Evolutionary conservation across 2,329 filamentous ascomycete species (phyloP), one percentile per base, ranked within the genome.

Genomic region (Colletotrichum paranaense): DNA sequence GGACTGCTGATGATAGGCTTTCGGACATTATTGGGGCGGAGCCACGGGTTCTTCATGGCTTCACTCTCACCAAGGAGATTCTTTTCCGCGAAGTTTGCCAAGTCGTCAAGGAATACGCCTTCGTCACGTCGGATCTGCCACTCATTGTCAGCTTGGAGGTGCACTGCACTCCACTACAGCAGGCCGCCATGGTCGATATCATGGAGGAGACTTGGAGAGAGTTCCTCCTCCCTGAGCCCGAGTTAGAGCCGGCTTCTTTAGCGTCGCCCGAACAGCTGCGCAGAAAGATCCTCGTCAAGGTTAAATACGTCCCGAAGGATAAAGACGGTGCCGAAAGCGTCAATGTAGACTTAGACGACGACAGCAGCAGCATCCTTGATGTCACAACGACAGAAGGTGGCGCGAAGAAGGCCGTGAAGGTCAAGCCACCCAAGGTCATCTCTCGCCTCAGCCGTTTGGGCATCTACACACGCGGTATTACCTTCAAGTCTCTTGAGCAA

Each of bases 101-200:
- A 68, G 91, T 94, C 0, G 95, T 98, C 76, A 88, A 90, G 35
- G 90, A 97, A 67, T 90, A 92, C 78, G 95, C 93, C 1, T 98
- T 98, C 78, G 84, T 89, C 3, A 89, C 87, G 4, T 92, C 90
- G 26, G 92, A 96, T 74, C 85, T 97, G 22, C 97, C 97, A 0
- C 86, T 99, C 19, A 96, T 98, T 73, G 93, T 98, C 77, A 97
- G 95, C 79, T 88, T 99, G 35, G 97, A 99, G 82, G 94, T 98
- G 0, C 97, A 98, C 84, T 95, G 95, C 76, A 88, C 87, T 74
- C 84, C 90, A 0, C 89, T 92, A 68, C 97, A 99, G 82, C 96
- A 99, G 81, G 89, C 93, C 75, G 89, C 92, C 72, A 98, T 98
- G 94, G 95, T 98, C 5, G 88, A 93, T 73, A 97, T 98, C 78